A percentile compares a stretch with the other conserved stretches of the same genome.
Evolutionary conservation across 495 filamentous ascomycete species (phyloP).

Genomic region (Penicillium verhagenii): DNA sequence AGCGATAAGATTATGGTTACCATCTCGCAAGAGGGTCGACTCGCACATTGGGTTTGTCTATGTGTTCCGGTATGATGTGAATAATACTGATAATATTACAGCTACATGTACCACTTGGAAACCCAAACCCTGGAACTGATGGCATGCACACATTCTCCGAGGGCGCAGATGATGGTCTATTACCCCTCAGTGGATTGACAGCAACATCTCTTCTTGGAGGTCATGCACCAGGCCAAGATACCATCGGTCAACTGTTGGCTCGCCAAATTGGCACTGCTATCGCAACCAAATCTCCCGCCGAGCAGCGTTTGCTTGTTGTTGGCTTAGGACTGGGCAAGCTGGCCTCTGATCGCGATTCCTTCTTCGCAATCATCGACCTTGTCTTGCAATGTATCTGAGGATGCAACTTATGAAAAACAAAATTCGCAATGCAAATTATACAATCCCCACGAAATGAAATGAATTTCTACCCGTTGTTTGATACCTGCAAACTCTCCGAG

Average conservation of each 20-base stretch:
- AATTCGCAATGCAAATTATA: neutral
- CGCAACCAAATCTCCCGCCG: conserved; percentile 65
- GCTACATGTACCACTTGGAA: conserved; percentile 85
- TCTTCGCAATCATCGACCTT: conserved; percentile 80
- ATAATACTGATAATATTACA: conserved; percentile 28
- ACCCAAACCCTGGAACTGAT: conserved; percentile 57
- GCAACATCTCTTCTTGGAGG: conserved; percentile 88
- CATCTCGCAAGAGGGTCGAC: conserved; percentile 77
- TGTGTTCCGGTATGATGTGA: neutral
- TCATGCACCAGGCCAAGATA: conserved; percentile 73
- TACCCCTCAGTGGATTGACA: conserved; percentile 78
- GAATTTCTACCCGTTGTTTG: neutral
- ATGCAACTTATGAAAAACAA: neutral
- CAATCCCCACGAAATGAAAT: neutral
- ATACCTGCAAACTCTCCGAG: neutral
- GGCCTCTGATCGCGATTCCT: conserved; percentile 65
- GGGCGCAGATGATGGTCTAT: conserved; percentile 56
- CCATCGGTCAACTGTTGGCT: conserved; percentile 80
- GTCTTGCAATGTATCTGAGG: conserved; percentile 63
- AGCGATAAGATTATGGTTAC: conserved; percentile 92
- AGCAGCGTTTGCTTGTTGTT: conserved; percentile 75
- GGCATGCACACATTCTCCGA: conserved; percentile 45
- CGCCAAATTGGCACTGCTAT: conserved; percentile 84
- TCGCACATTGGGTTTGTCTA: conserved; percentile 83
- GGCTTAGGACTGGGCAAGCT: conserved; percentile 73